These are phyloP conservation scores for Diplodia sapinea DNA, from an alignment of 2,329 filamentous ascomycete genomes.

Conservation along the genomic window DNA sequence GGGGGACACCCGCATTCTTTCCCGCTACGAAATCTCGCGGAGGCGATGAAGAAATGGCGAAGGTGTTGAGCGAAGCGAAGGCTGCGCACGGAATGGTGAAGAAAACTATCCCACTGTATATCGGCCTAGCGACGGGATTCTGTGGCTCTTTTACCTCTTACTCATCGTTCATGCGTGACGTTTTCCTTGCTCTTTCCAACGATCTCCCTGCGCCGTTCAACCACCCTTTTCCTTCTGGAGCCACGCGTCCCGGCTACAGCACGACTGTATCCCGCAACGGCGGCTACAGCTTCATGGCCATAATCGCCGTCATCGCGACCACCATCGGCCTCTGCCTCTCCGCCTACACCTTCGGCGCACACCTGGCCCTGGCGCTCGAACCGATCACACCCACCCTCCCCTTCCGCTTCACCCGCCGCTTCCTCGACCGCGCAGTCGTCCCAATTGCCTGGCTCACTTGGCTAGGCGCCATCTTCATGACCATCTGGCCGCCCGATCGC, in stretches of 20 bases:
- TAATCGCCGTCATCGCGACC: slow-evolving; percentile 74
- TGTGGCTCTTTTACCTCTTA: slow-evolving; percentile 92
- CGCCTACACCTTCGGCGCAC: slow-evolving; percentile 73
- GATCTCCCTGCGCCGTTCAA: slow-evolving; percentile 63
- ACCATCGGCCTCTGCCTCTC: slow-evolving; percentile 74
- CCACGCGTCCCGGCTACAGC: slow-evolving; percentile 40
- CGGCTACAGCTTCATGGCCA: slow-evolving; percentile 82
- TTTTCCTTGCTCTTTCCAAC: slow-evolving; percentile 80
- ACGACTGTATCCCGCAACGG: slow-evolving; percentile 61
- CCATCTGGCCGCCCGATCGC: slow-evolving; percentile 71
- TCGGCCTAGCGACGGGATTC: slow-evolving; percentile 84
- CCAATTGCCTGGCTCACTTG: slow-evolving; percentile 75
- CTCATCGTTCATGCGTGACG: slow-evolving; percentile 81
- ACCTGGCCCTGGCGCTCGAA: slow-evolving; percentile 70
- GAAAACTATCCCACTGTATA: slow-evolving; percentile 86
- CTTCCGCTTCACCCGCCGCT: slow-evolving; percentile 60
- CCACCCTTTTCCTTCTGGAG: slow-evolving; percentile 42
- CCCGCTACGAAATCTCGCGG: slow-evolving; percentile 41
- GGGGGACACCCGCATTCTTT: slow-evolving; percentile 56
- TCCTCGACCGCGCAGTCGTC: slow-evolving; percentile 68
- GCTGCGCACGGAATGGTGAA: slow-evolving; percentile 61
- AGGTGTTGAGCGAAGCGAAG: slow-evolving; percentile 41
- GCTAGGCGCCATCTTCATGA: slow-evolving; percentile 76
- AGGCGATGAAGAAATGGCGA: slow-evolving; percentile 48
- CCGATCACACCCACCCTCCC: slow-evolving; percentile 66